phyloP scores from a whole-genome alignment of 1,284 basidiomycete genomes.

The Fomitopsis palustris region DNA sequence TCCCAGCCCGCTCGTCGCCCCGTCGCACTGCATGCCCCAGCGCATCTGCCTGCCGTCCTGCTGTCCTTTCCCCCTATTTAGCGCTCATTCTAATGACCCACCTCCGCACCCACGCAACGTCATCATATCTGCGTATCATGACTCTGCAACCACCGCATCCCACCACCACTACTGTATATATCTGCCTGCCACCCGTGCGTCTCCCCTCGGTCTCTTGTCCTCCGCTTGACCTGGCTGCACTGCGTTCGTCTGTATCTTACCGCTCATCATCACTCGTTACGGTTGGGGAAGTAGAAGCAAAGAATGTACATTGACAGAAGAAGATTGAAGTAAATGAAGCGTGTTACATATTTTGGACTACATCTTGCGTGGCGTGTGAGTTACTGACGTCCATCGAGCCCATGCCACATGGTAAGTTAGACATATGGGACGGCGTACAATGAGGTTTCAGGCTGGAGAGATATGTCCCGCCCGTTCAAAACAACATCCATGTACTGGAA shows the following conservation, averaged over 20 bases:
- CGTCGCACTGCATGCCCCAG: background rate
- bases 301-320: constrained; percentile 13
- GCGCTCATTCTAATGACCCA: constrained; percentile 1
- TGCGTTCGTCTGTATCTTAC: constrained; percentile 12
- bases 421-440: no score
- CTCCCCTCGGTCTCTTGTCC: constrained; percentile 4
- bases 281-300: constrained; percentile 14
- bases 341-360: background rate
- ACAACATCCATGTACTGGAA: constrained; percentile 1
- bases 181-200: constrained; percentile 1
- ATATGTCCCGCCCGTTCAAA: constrained; percentile 9
- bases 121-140: background rate
- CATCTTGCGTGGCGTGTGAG: no score
- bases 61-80: constrained; percentile 3
- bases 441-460: no score
- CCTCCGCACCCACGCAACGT: background rate
- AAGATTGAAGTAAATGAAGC: constrained; percentile 7
- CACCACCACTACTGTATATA: constrained; percentile 3
- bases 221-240: constrained; percentile 4
- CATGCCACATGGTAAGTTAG: no score
- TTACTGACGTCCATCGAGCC: no score
- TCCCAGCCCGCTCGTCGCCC: background rate
- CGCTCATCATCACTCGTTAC: constrained; percentile 10
- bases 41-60: constrained; percentile 1
- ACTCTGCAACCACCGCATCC: background rate